Evolutionary conservation across 352 stramenopile species (phyloP).

Genomic region (Globisporangium solare): DNA sequence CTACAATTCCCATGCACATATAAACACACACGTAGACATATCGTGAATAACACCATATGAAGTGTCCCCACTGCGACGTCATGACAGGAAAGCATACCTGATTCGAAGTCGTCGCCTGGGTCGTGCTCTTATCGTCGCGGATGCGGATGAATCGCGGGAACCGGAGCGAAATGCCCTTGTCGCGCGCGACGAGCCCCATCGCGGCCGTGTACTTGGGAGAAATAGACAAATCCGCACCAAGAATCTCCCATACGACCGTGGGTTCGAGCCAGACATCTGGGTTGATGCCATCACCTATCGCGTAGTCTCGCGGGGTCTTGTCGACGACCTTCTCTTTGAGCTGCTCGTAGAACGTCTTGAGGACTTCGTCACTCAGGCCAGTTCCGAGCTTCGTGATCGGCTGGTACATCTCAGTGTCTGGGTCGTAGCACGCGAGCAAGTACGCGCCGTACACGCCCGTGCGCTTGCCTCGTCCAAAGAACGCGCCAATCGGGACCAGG

Average conservation of each 20-base stretch:
- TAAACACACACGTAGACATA: slow-evolving; percentile 7
- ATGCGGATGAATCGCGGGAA: slow-evolving; percentile 99
- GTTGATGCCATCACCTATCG: slow-evolving; percentile 86
- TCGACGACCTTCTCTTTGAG: slow-evolving; percentile 81
- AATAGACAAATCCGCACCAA: slow-evolving; percentile 97
- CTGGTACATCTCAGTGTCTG: slow-evolving; percentile 97
- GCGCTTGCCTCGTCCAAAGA: slow-evolving; percentile 94
- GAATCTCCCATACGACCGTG: slow-evolving; percentile 97
- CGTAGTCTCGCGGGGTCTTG: slow-evolving; percentile 89
- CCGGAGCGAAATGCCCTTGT: slow-evolving; percentile 96
- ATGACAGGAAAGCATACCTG: slow-evolving; percentile 74
- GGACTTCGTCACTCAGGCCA: slow-evolving; percentile 97
- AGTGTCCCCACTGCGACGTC: neutral
- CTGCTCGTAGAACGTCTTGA: slow-evolving; percentile 89
- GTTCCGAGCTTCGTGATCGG: slow-evolving; percentile 98
- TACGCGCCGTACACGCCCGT: slow-evolving; percentile 98
- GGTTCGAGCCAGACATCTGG: slow-evolving; percentile 96
- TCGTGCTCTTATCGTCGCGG: slow-evolving; percentile 96
- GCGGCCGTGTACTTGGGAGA: slow-evolving; percentile 97
- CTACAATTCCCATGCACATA: slow-evolving; percentile 19
- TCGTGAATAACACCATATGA: neutral
- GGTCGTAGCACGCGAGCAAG: slow-evolving; percentile 97
- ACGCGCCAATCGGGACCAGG: slow-evolving; percentile 98
- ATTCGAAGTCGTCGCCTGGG: slow-evolving; percentile 93
- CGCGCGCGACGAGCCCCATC: slow-evolving; percentile 85